Conservation (phyloP, 768 basidiomycete species). For the Amanita brunnescens region DNA sequence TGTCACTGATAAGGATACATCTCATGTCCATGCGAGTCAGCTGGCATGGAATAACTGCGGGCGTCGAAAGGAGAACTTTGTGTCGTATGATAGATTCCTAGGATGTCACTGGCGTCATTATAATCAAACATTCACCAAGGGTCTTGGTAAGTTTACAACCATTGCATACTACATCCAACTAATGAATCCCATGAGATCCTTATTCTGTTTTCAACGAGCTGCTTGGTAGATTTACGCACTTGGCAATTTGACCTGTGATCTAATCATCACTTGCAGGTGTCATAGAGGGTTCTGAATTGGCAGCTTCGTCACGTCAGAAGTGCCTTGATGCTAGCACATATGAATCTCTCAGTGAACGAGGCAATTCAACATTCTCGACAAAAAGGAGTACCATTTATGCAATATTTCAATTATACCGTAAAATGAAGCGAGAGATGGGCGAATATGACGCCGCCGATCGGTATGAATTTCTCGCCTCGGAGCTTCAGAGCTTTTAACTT, state of each 20-base stretch:
- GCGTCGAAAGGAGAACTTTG: conserved; percentile 6
- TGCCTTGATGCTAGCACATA: conserved; percentile 40
- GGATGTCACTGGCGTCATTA: conserved; percentile 53
- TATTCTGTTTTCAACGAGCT: conserved; percentile 57
- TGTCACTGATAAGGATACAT: background rate
- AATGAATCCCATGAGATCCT: conserved; percentile 33
- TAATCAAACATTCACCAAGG: conserved; percentile 38
- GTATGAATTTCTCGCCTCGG: conserved; percentile 19
- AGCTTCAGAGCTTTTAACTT: background rate
- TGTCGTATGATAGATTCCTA: conserved; percentile 42
- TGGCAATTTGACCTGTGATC: background rate
- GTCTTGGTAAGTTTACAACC: conserved; percentile 33
- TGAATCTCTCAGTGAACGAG: conserved; percentile 37
- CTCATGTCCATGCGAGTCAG: conserved; percentile 9
- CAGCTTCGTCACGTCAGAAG: conserved; percentile 25
- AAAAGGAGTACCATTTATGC: conserved; percentile 40
- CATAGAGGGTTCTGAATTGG: conserved; percentile 59
- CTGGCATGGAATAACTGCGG: background rate
- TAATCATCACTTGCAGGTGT: conserved; percentile 31
- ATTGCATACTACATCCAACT: background rate
- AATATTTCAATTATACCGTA: conserved; percentile 45
- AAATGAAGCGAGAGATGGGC: conserved; percentile 29
- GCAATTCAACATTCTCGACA: conserved; percentile 45
- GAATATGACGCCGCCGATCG: conserved; percentile 56
- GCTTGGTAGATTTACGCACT: conserved; percentile 34